Conservation (phyloP, 257 asterid species). For the Mitragyna speciosa region DNA sequence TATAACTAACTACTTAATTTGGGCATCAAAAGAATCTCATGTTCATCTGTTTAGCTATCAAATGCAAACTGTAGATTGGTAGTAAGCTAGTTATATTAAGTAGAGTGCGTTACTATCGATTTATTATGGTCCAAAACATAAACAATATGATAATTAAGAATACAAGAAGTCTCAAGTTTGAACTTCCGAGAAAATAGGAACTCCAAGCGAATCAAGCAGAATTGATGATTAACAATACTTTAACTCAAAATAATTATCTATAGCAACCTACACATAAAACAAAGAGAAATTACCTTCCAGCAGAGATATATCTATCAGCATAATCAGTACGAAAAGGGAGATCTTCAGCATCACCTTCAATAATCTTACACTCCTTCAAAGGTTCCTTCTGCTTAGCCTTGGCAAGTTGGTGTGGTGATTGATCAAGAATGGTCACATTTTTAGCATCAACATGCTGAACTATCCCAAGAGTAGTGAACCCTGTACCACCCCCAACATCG, state of each 20-base stretch:
- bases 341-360: slow-evolving; percentile 98
- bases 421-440: slow-evolving; percentile 96
- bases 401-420: slow-evolving; percentile 95
- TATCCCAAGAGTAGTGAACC: slow-evolving; percentile 92
- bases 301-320: slow-evolving; percentile 83
- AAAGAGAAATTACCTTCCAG: slow-evolving; percentile 65
- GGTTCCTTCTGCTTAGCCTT: slow-evolving; percentile 87
- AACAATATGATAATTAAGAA: background rate
- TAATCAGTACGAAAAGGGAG: slow-evolving; percentile 82
- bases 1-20: background rate
- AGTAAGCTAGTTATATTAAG: background rate
- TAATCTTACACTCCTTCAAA: slow-evolving; percentile 73
- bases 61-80: background rate
- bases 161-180: background rate
- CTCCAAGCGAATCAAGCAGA: background rate
- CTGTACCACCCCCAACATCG: slow-evolving; percentile 99
- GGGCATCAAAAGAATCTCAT: background rate
- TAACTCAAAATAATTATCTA: background rate
- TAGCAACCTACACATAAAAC: background rate
- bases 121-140: background rate
- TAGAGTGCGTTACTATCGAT: background rate
- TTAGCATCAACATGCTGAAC: slow-evolving; percentile 85
- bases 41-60: background rate
- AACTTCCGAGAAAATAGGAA: background rate
- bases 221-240: background rate